These are phyloP conservation scores for Suillus variegatus DNA, from an alignment of 768 basidiomycete genomes.

Conservation along the genomic window DNA sequence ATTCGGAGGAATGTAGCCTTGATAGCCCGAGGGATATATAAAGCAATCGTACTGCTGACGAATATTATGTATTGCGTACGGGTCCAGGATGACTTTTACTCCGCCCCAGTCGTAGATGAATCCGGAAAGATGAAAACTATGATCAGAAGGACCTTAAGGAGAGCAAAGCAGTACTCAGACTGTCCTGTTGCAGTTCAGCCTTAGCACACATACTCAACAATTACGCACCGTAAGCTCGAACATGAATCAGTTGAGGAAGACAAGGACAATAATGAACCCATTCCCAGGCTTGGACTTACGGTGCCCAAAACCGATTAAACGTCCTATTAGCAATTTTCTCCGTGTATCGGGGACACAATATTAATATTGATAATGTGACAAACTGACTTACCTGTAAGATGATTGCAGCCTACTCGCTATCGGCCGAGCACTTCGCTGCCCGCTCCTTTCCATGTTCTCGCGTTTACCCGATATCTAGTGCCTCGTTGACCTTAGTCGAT, in stretches of 20 bases:
- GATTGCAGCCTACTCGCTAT: constrained; percentile 39
- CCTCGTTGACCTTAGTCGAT: no score
- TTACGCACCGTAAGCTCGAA: constrained; percentile 52
- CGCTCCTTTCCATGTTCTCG: no score
- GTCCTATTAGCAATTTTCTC: background rate
- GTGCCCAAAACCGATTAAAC: constrained; percentile 42
- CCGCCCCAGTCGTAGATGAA: constrained; percentile 66
- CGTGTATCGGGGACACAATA: background rate
- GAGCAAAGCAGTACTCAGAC: constrained; percentile 61
- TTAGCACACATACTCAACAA: background rate
- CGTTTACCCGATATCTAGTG: no score
- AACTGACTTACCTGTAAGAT: constrained; percentile 41
- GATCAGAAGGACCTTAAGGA: constrained; percentile 64
- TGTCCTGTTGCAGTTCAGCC: constrained; percentile 40
- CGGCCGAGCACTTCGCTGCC: no score
- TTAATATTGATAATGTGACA: background rate
- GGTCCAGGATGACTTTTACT: constrained; percentile 58
- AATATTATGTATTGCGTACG: constrained; percentile 31
- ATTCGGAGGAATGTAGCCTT: no score
- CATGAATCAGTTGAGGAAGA: constrained; percentile 60
- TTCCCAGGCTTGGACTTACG: constrained; percentile 50
- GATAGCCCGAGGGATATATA: no score
- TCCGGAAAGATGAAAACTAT: constrained; percentile 61
- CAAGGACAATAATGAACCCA: constrained; percentile 58
- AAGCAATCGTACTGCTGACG: background rate